Base-by-base conservation (phyloP, 176 grass and related monocot genomes). In the Oryza coarctata region DNA sequence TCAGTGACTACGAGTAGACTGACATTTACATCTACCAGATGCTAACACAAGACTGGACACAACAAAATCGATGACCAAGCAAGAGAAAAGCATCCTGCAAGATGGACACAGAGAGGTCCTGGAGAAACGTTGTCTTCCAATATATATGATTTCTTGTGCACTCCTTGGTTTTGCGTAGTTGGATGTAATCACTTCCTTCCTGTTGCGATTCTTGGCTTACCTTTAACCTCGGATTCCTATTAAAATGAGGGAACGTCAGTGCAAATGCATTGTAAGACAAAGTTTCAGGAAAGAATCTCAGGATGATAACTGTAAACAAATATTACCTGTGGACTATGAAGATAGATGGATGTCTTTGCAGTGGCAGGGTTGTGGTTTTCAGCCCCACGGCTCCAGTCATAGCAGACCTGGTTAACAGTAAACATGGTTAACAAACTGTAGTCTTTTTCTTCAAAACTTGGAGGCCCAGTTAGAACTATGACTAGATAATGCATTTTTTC, bases 321-420 rank as follows among this genome's bases (percentile, higher is more conserved):
- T 38, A 70, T 79, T 65, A 94, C 90, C 86, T 98, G 95, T 29
- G 90, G 91, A 72, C 83, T 91, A 66, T 98, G 95, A 75, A 98
- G 93, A 81, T 95, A 98, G 63, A 98, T 98, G 63, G 94, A 95
- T 13, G 92, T 95, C 87, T 98, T 98, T 82, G 95, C 92, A 60
- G 80, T 83, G 61, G 90, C 78, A 82, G 95, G 92, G 76, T 98
- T 93, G 65, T 98, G 95, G 84, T 93, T 98, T 80, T 95, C 95
- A n/a, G 92, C 92, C 15, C 95, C 95, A 80, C 87, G 92, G 79
- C 90, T 98, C 92, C 95, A 95, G 75, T 98, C 95, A 83, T 98
- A 98, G 63, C 92, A 95, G 1, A 91, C 84, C 95, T 98, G 84
- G 41, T 81, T 80, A 31, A 26, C 62, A 83, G 27, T 7, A 41